These are phyloP conservation scores for Aspergillus hiratsukae DNA, from an alignment of 2,329 filamentous ascomycete species.

Conservation along the genomic window DNA sequence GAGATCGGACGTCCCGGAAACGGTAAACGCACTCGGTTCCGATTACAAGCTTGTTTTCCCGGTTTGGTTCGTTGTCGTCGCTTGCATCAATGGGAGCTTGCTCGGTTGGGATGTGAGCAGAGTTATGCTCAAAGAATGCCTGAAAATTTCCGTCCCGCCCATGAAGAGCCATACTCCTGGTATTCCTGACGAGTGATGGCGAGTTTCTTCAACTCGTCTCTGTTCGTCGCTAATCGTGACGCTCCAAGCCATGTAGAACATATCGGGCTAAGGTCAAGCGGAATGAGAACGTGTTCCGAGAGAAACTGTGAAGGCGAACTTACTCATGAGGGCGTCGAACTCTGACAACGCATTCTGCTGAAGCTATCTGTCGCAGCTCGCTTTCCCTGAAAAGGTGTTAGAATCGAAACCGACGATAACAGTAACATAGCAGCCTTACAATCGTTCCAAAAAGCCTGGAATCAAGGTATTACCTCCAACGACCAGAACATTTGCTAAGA, in stretches of 20 bases:
- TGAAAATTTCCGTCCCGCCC: constrained; percentile 69
- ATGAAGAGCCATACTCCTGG: constrained; percentile 73
- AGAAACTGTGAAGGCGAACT: constrained; percentile 19
- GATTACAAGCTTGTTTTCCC: no score
- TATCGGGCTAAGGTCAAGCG: constrained; percentile 51
- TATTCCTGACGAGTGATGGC: constrained; percentile 87
- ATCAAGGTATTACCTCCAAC: constrained; percentile 82
- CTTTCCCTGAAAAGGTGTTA: constrained; percentile 44
- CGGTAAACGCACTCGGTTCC: no score
- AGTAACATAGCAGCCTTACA: constrained; percentile 44
- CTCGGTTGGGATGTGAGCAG: no score
- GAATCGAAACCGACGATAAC: background rate
- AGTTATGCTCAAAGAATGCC: constrained; percentile 19
- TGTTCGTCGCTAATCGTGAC: constrained; percentile 68
- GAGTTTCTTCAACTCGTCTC: constrained; percentile 58
- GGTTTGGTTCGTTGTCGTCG: no score
- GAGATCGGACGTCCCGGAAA: no score
- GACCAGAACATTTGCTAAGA: constrained; percentile 81
- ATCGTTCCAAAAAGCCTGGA: constrained; percentile 72
- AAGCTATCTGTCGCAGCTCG: constrained; percentile 67
- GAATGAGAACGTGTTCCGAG: constrained; percentile 5
- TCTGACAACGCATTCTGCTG: constrained; percentile 72
- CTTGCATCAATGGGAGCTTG: no score
- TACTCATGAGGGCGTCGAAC: constrained; percentile 64
- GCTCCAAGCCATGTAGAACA: constrained; percentile 81